Evolutionary conservation across 78 protist species (phyloP).

Genomic region (Fonticula alba): DNA sequence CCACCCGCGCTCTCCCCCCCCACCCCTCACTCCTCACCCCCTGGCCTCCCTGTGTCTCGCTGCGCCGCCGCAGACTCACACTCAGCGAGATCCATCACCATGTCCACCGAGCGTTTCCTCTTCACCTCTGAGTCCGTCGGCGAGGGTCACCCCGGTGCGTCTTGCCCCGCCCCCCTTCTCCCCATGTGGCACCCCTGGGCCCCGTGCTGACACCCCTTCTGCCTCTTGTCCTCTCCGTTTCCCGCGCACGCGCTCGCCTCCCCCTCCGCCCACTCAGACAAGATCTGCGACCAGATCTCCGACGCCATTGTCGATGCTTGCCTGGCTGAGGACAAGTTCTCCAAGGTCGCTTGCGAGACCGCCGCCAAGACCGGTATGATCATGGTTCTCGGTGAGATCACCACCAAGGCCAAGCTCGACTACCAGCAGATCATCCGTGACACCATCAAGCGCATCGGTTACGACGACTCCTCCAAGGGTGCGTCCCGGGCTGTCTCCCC

Average conservation of each 20-base stretch:
- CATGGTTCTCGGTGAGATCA: constrained; percentile 97
- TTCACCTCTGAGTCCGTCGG: constrained; percentile 95
- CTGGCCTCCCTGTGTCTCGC: too few relatives aligned
- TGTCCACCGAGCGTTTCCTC: constrained; percentile 31
- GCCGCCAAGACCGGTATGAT: constrained; percentile 90
- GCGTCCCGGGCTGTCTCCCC: too few relatives aligned
- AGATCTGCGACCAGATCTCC: constrained; percentile 95
- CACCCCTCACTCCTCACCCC: too few relatives aligned
- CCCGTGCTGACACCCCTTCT: not conserved
- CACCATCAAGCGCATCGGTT: constrained; percentile 85
- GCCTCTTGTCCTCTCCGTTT: too few relatives aligned
- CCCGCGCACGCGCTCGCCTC: not conserved
- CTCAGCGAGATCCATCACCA: constrained; percentile 6
- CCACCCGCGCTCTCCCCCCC: too few relatives aligned
- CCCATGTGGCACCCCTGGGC: not conserved
- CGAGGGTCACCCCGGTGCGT: constrained; percentile 89
- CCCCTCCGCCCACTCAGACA: constrained; percentile 53
- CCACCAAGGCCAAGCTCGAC: constrained; percentile 87
- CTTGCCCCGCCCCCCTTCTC: not conserved
- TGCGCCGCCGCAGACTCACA: too few relatives aligned
- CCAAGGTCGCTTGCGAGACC: constrained; percentile 95
- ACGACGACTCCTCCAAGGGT: constrained; percentile 68
- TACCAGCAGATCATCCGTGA: constrained; percentile 90
- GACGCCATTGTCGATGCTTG: constrained; percentile 99
- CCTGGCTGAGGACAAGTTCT: constrained; percentile 81